Conservation (phyloP, 768 basidiomycete genomes). For the Hygrocybe punicea region DNA sequence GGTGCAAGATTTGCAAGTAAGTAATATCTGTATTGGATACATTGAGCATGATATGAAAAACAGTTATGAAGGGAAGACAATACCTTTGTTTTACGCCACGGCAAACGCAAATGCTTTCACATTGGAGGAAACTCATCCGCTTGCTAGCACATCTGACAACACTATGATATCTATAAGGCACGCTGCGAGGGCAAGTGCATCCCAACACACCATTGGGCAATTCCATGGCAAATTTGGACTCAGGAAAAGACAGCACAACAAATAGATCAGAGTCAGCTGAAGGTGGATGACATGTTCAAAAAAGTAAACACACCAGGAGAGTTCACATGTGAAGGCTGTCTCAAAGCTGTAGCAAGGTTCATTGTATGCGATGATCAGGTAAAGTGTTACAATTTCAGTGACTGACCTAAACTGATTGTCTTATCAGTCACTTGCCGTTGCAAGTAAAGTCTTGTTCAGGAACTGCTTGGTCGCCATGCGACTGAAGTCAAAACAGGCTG, state of each 20-base stretch:
- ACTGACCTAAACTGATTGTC: background rate
- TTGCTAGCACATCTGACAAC: conserved; percentile 12
- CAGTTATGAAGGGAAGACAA: background rate
- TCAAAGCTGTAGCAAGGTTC: conserved; percentile 12
- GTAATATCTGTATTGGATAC: background rate
- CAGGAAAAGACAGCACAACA: background rate
- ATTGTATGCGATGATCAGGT: conserved; percentile 20
- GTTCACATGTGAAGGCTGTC: conserved; percentile 11
- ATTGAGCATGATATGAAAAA: background rate
- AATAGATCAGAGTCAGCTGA: background rate
- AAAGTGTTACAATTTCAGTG: background rate
- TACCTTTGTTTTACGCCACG: background rate
- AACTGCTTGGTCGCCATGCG: conserved; percentile 18
- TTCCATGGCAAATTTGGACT: conserved; percentile 1
- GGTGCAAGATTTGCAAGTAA: conserved; percentile 12
- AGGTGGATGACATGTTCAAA: background rate
- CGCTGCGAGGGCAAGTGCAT: conserved; percentile 4
- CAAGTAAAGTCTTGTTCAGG: conserved; percentile 12
- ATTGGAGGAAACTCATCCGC: conserved; percentile 11
- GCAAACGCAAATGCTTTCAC: conserved; percentile 9
- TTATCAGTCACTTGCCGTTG: conserved; percentile 13
- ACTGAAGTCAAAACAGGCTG: conserved; percentile 10
- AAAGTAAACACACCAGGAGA: background rate
- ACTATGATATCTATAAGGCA: conserved; percentile 11
- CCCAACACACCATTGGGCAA: background rate